phyloP scores from a whole-genome alignment of 2,329 filamentous ascomycete species.

The Leptographium wingfieldii region DNA sequence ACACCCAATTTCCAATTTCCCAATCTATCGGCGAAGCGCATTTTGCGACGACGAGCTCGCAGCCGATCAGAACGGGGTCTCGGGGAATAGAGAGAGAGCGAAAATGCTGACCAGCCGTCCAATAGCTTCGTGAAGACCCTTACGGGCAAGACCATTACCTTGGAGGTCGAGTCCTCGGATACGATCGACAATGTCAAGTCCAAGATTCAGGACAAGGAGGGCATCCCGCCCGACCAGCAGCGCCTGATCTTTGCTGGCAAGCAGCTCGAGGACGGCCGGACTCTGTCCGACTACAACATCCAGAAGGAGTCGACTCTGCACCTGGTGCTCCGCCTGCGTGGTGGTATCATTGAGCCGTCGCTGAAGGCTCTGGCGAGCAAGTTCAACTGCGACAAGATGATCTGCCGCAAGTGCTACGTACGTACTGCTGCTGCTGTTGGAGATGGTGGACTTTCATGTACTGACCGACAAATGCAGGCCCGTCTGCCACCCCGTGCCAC shows the following conservation, averaged over 20 bases:
- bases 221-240: slow-evolving; percentile 96
- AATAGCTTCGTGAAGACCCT: slow-evolving; percentile 98
- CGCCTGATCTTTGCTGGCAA: slow-evolving; percentile 98
- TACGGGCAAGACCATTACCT: slow-evolving; percentile 99
- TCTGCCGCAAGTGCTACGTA: slow-evolving; percentile 98
- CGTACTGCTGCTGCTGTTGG: neutral
- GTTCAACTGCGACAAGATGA: slow-evolving; percentile 98
- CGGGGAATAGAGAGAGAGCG: neutral
- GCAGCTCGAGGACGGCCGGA: slow-evolving; percentile 97
- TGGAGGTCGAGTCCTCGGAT: slow-evolving; percentile 97
- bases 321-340: slow-evolving; percentile 95
- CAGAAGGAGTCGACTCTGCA: slow-evolving; percentile 99
- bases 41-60: neutral
- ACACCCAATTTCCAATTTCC: slow-evolving; percentile 2
- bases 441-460: neutral
- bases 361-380: slow-evolving; percentile 97
- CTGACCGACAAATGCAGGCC: slow-evolving; percentile 27
- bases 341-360: slow-evolving; percentile 98
- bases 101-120: neutral
- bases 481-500: slow-evolving; percentile 95
- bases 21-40: neutral
- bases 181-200: slow-evolving; percentile 99
- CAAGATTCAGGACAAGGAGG: slow-evolving; percentile 99
- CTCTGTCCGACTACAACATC: slow-evolving; percentile 97
- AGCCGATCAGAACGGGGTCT: neutral